phyloP scores from a whole-genome alignment of 106 monocot genomes.

The Posidonia australis region DNA sequence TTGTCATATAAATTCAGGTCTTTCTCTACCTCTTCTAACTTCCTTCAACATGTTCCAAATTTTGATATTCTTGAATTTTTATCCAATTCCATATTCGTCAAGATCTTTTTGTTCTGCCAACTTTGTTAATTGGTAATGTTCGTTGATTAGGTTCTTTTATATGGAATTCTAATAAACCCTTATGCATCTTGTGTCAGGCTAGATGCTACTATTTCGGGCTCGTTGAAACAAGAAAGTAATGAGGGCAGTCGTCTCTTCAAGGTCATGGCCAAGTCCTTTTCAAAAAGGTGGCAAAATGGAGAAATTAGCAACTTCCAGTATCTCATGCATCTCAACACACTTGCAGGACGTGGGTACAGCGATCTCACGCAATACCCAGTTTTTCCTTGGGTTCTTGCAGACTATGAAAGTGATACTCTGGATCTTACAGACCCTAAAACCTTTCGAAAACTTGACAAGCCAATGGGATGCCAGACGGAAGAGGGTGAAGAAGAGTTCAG shows the following conservation, averaged over 20 bases:
- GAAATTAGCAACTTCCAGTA: conserved; percentile 99
- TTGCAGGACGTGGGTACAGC: conserved; percentile 97
- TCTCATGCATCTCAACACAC: conserved; percentile 97
- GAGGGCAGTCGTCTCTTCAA: conserved; percentile 90
- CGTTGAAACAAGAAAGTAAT: conserved; percentile 72
- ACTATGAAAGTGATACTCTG: conserved; percentile 82
- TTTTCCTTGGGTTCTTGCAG: conserved; percentile 98
- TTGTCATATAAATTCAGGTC: no score
- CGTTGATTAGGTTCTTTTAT: not conserved
- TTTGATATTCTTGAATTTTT: no score
- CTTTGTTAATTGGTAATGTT: not conserved
- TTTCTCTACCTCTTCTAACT: no score
- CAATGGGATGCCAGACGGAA: conserved; percentile 93
- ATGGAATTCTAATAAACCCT: conserved; percentile 2
- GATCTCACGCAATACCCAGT: conserved; percentile 99
- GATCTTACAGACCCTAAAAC: conserved; percentile 63
- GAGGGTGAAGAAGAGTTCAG: conserved; percentile 91
- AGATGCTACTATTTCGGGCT: conserved; percentile 87
- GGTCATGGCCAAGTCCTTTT: conserved; percentile 80
- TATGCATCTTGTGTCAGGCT: conserved; percentile 37
- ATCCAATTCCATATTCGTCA: not conserved
- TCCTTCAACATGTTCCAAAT: no score
- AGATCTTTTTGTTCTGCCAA: not conserved
- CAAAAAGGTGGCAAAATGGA: conserved; percentile 97
- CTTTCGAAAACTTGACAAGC: conserved; percentile 90